phyloP scores from a whole-genome alignment of 352 stramenopile species.

The Phytopythium helicoides region DNA sequence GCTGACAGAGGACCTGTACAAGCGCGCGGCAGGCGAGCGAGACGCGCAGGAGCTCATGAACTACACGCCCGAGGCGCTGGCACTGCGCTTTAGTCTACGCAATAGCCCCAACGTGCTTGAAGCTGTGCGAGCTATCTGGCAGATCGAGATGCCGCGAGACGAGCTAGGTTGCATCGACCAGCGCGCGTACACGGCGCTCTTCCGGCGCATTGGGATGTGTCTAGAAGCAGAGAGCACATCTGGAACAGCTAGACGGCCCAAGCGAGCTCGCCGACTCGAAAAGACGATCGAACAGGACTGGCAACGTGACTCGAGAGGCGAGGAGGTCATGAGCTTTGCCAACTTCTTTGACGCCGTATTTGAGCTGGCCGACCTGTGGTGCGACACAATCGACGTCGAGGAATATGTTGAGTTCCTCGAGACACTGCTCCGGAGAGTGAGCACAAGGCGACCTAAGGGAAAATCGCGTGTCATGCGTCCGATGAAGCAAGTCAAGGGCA shows the following conservation, averaged over 20 bases:
- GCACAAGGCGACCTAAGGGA: constrained; percentile 13
- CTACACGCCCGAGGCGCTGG: constrained; percentile 66
- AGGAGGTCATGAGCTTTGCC: constrained; percentile 54
- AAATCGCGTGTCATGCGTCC: constrained; percentile 36
- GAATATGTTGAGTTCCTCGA: constrained; percentile 66
- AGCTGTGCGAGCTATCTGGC: constrained; percentile 54
- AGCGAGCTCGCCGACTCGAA: constrained; percentile 24
- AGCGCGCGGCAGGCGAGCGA: constrained; percentile 32
- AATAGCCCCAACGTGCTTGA: constrained; percentile 47
- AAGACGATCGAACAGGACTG: constrained; percentile 62
- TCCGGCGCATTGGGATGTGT: constrained; percentile 53
- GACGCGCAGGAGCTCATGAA: constrained; percentile 61
- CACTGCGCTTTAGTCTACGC: constrained; percentile 60
- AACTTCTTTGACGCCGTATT: constrained; percentile 77
- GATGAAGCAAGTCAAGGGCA: constrained; percentile 38
- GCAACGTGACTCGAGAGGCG: constrained; percentile 54
- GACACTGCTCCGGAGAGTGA: constrained; percentile 37
- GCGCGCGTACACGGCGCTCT: constrained; percentile 45
- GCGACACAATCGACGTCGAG: constrained; percentile 59
- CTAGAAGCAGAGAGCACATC: constrained; percentile 33
- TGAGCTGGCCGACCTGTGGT: constrained; percentile 72
- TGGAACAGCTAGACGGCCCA: constrained; percentile 13
- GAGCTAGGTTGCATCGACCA: constrained; percentile 60
- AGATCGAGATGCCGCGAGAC: constrained; percentile 52
- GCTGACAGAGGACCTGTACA: constrained; percentile 61